phyloP scores from a whole-genome alignment of 1,139 yeast genomes.

The Debaryomyces nepalensis region DNA sequence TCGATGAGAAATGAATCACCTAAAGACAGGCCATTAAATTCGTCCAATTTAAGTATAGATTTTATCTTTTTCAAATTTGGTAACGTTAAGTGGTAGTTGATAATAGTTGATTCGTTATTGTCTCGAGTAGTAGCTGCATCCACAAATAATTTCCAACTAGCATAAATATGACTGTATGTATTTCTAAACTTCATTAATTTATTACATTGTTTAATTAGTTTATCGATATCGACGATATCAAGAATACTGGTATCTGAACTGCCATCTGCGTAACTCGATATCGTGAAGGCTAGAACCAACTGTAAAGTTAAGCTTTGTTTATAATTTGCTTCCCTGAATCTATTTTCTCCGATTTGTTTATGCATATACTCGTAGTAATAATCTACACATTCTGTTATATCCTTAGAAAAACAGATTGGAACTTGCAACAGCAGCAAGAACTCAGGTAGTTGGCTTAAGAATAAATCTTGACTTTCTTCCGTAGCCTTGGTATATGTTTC shows the following conservation, averaged over 20 bases:
- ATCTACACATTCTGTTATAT: slow-evolving; percentile 37
- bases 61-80: slow-evolving; percentile 41
- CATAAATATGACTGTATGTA: slow-evolving; percentile 31
- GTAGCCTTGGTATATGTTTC: slow-evolving; percentile 32
- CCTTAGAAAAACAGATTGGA: slow-evolving; percentile 39
- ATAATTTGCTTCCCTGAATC: slow-evolving; percentile 18
- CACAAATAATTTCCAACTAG: slow-evolving; percentile 43
- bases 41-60: slow-evolving; percentile 31
- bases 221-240: slow-evolving; percentile 50
- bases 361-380: slow-evolving; percentile 39
- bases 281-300: slow-evolving; percentile 37
- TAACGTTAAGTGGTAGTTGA: slow-evolving; percentile 30
- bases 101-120: slow-evolving; percentile 11
- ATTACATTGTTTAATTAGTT: slow-evolving; percentile 33
- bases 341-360: slow-evolving; percentile 4
- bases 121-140: slow-evolving; percentile 21
- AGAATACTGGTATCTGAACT: slow-evolving; percentile 27
- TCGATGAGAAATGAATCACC: slow-evolving; percentile 46
- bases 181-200: slow-evolving; percentile 42
- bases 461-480: slow-evolving; percentile 36
- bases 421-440: slow-evolving; percentile 32
- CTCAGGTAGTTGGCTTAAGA: slow-evolving; percentile 30
- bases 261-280: slow-evolving; percentile 26
- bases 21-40: slow-evolving; percentile 23
- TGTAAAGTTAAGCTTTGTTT: slow-evolving; percentile 33